Conservation (phyloP, 2,329 filamentous ascomycete genomes). For the Raffaelea ambrosiae region DNA sequence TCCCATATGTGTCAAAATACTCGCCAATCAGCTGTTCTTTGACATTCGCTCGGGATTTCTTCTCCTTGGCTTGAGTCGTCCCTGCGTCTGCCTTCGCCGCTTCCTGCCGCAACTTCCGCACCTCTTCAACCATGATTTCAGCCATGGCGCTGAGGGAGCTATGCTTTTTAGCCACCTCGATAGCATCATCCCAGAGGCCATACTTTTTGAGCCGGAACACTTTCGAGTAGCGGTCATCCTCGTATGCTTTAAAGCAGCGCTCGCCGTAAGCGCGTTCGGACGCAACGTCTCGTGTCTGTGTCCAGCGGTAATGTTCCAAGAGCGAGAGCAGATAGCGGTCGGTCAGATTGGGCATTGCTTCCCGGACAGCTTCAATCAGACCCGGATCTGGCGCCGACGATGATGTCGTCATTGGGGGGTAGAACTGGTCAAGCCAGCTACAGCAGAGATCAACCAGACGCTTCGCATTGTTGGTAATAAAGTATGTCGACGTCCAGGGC, state of each 20-base stretch:
- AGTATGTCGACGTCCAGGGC: slow-evolving; percentile 74
- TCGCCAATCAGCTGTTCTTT: slow-evolving; percentile 38
- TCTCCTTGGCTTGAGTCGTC: slow-evolving; percentile 25
- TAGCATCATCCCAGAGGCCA: slow-evolving; percentile 48
- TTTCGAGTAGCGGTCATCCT: slow-evolving; percentile 41
- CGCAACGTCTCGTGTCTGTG: slow-evolving; percentile 32
- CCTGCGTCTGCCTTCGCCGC: slow-evolving; percentile 22
- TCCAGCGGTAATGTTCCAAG: slow-evolving; percentile 45
- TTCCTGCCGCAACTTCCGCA: slow-evolving; percentile 31
- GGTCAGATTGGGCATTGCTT: slow-evolving; percentile 40
- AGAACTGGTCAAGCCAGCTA: slow-evolving; percentile 44
- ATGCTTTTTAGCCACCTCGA: slow-evolving; percentile 51
- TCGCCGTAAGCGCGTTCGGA: slow-evolving; percentile 33
- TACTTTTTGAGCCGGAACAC: slow-evolving; percentile 44
- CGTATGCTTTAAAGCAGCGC: slow-evolving; percentile 39
- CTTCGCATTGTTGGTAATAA: slow-evolving; percentile 52
- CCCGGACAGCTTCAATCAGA: slow-evolving; percentile 36
- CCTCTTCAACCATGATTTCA: slow-evolving; percentile 45
- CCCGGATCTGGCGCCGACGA: slow-evolving; percentile 24
- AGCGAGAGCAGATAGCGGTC: slow-evolving; percentile 47
- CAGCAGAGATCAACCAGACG: slow-evolving; percentile 50
- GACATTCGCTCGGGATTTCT: slow-evolving; percentile 34
- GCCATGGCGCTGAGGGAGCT: slow-evolving; percentile 46
- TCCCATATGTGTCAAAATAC: slow-evolving; percentile 56
- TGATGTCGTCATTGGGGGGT: slow-evolving; percentile 16